These are phyloP conservation scores for Chionographis japonica DNA, from an alignment of 106 monocot genomes.

Conservation along the genomic window DNA sequence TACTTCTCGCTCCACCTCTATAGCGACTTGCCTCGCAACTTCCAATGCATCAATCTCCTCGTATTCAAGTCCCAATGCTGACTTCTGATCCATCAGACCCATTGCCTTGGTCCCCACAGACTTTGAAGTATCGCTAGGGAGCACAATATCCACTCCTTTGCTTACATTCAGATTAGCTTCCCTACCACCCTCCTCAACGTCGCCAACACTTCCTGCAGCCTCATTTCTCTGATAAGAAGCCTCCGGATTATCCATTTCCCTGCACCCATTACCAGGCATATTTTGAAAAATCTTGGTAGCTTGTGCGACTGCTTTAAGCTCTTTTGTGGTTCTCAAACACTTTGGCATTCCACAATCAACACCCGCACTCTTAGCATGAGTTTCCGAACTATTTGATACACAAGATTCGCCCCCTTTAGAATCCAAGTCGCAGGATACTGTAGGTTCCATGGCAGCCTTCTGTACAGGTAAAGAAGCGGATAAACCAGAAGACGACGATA, in stretches of 20 bases:
- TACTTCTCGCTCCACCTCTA: slow-evolving; percentile 57
- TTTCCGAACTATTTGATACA: not conserved
- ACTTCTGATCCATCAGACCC: slow-evolving; percentile 3
- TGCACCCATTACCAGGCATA: slow-evolving; percentile 1
- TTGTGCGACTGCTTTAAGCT: slow-evolving; percentile 7
- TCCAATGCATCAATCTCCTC: slow-evolving; percentile 59
- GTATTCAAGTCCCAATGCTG: slow-evolving; percentile 29
- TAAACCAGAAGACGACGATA: slow-evolving; percentile 5
- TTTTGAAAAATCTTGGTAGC: not conserved
- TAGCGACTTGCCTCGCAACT: slow-evolving; percentile 65
- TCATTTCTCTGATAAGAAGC: slow-evolving; percentile 10
- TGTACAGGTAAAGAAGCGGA: slow-evolving; percentile 2
- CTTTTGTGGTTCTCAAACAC: not conserved
- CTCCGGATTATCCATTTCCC: slow-evolving; percentile 8
- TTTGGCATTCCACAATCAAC: slow-evolving; percentile 9
- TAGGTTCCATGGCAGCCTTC: too few relatives aligned
- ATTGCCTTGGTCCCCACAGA: not conserved
- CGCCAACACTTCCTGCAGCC: not conserved
- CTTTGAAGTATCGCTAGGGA: slow-evolving; percentile 11
- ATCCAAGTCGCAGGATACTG: too few relatives aligned
- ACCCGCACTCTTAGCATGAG: slow-evolving; percentile 4
- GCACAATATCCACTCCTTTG: not conserved
- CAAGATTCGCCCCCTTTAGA: slow-evolving; percentile 2
- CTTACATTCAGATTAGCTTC: slow-evolving; percentile 1
- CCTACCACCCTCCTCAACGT: not conserved